Percentiles rank a stretch among this genome's conserved stretches.
Conservation (phyloP, 208 protist genomes). For the Zelonia costaricensis region DNA sequence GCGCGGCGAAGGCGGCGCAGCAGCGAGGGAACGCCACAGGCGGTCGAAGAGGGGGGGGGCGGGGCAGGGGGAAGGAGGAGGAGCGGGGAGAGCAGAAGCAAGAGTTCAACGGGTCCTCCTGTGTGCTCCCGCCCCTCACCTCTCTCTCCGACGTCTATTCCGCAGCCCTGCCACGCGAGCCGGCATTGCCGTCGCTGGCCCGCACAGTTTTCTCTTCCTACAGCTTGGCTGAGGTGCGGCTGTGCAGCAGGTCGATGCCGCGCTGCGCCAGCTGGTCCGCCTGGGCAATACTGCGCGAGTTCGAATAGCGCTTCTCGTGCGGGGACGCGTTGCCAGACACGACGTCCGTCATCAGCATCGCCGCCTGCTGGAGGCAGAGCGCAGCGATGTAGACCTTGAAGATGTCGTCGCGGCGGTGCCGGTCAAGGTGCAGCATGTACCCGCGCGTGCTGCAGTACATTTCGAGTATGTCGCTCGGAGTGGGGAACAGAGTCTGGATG, state of each 20-base stretch:
- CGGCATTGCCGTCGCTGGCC: too few relatives aligned
- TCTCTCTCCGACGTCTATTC: too few relatives aligned
- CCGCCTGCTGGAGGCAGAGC: constrained; percentile 52
- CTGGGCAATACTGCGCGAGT: constrained; percentile 46
- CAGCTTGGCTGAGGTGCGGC: constrained; percentile 39
- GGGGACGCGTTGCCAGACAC: constrained; percentile 4
- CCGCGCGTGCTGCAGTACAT: constrained; percentile 67
- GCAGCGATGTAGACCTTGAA: constrained; percentile 75
- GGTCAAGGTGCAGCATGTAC: constrained; percentile 68
- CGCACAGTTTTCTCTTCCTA: constrained; percentile 12
- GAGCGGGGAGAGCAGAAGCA: too few relatives aligned
- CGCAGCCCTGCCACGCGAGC: too few relatives aligned
- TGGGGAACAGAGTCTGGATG: constrained; percentile 57
- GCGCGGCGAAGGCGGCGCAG: too few relatives aligned
- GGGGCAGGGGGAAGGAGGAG: too few relatives aligned
- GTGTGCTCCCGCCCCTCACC: too few relatives aligned
- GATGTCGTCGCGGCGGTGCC: constrained; percentile 53
- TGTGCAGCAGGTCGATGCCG: constrained; percentile 50
- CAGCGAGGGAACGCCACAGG: too few relatives aligned
- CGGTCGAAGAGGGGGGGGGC: too few relatives aligned
- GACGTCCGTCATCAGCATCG: constrained; percentile 37
- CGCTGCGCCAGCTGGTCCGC: constrained; percentile 58
- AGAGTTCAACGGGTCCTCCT: too few relatives aligned
- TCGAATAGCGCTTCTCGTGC: constrained; percentile 9
- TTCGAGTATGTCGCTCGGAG: constrained; percentile 56